Evolutionary conservation across 495 filamentous ascomycete species (phyloP).

Genomic region (Lasiosphaeria miniovina): DNA sequence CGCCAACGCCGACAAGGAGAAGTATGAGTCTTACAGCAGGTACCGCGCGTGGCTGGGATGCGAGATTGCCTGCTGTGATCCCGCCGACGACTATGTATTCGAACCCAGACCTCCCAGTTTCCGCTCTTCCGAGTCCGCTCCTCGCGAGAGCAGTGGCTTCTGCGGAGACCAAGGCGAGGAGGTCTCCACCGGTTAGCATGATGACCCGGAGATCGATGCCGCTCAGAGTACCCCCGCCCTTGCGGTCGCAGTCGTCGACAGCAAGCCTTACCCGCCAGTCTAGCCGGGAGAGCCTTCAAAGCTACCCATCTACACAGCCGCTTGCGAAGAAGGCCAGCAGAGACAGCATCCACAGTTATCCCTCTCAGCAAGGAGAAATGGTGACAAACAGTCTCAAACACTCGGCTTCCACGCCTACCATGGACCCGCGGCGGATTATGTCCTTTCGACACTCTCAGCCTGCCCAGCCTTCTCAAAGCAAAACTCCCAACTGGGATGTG

Average conservation of each 20-base stretch:
- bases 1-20: slow-evolving; percentile 13
- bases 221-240: slow-evolving; percentile 39
- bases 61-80: slow-evolving; percentile 12
- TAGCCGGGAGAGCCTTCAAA: slow-evolving; percentile 36
- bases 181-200: slow-evolving; percentile 36
- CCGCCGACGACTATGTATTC: slow-evolving; percentile 15
- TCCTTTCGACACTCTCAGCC: slow-evolving; percentile 21
- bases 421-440: slow-evolving; percentile 27
- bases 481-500: slow-evolving; percentile 28
- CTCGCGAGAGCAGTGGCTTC: slow-evolving; percentile 22
- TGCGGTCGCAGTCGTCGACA: slow-evolving; percentile 38
- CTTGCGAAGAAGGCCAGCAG: slow-evolving; percentile 30
- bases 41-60: slow-evolving; percentile 15
- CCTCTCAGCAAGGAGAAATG: slow-evolving; percentile 19
- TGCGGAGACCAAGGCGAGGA: slow-evolving; percentile 20
- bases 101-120: slow-evolving; percentile 22
- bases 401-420: slow-evolving; percentile 18
- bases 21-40: slow-evolving; percentile 23
- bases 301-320: slow-evolving; percentile 22
- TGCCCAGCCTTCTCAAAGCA: slow-evolving; percentile 11
- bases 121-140: slow-evolving; percentile 25
- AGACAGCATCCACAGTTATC: slow-evolving; percentile 31
- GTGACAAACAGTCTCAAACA: slow-evolving; percentile 6
- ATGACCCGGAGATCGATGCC: slow-evolving; percentile 30
- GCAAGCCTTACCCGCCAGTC: slow-evolving; percentile 27